Conservation (phyloP, 2,329 filamentous ascomycete genomes). For the Aspergillus tubingensis region DNA sequence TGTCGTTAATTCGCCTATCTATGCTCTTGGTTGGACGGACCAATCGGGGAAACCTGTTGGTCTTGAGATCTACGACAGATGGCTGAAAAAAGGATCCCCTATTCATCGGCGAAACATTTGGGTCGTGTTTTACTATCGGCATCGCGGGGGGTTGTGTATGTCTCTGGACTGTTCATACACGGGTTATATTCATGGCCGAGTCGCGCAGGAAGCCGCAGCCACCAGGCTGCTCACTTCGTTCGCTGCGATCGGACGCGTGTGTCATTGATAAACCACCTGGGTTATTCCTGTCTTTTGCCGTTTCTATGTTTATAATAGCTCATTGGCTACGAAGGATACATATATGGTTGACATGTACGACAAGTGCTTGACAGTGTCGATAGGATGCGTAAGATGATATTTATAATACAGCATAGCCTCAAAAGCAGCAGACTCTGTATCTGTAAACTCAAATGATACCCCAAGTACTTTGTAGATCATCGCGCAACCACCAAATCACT, state of each 20-base stretch:
- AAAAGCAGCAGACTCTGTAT: not conserved
- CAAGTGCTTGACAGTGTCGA: not conserved
- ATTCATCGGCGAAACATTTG: constrained; percentile 16
- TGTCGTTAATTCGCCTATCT: constrained; percentile 10
- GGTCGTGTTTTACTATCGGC: constrained; percentile 11
- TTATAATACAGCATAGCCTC: no score
- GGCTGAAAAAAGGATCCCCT: constrained; percentile 12
- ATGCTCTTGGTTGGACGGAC: constrained; percentile 5
- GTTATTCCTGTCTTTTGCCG: not conserved
- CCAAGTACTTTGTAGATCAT: constrained; percentile 20
- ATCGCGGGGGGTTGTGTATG: constrained; percentile 7
- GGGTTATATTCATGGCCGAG: constrained; percentile 7
- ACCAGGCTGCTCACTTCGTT: not conserved
- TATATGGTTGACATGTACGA: not conserved
- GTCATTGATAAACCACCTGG: not conserved
- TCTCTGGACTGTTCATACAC: constrained; percentile 11
- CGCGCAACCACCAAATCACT: constrained; percentile 66
- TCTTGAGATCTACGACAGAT: constrained; percentile 14
- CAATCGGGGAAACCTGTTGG: constrained; percentile 17
- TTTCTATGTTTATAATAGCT: constrained; percentile 9
- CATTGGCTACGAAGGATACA: constrained; percentile 8
- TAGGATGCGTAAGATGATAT: not conserved
- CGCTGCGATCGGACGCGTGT: not conserved
- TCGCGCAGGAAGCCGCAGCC: not conserved
- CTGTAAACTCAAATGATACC: not conserved